phyloP scores from a whole-genome alignment of 2,329 filamentous ascomycete species.

The Incumbomyces delicatus region DNA sequence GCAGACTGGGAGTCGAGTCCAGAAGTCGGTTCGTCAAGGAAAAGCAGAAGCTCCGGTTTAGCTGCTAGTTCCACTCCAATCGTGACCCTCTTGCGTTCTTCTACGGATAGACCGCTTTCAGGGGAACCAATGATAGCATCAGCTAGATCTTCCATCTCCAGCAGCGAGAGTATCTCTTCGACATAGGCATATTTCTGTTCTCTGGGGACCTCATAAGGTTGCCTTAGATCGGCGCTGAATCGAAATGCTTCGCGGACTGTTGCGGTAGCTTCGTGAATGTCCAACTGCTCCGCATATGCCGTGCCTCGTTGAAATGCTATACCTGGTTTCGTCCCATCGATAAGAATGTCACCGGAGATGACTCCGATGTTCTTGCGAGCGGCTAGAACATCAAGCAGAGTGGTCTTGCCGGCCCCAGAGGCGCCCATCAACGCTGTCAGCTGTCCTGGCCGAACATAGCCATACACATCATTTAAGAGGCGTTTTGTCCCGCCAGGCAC shows the following conservation, averaged over 20 bases:
- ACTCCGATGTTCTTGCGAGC: slow-evolving; percentile 56
- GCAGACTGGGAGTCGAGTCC: slow-evolving; percentile 61
- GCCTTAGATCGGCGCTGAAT: slow-evolving; percentile 56
- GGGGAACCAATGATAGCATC: slow-evolving; percentile 56
- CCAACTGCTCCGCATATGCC: slow-evolving; percentile 56
- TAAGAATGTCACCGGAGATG: slow-evolving; percentile 52
- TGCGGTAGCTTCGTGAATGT: slow-evolving; percentile 52
- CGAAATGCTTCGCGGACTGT: slow-evolving; percentile 57
- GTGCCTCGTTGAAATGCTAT: slow-evolving; percentile 54
- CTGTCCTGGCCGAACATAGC: slow-evolving; percentile 41
- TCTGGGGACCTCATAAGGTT: slow-evolving; percentile 48
- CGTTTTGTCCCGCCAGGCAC: slow-evolving; percentile 36
- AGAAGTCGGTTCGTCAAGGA: slow-evolving; percentile 54
- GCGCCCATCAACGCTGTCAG: slow-evolving; percentile 44
- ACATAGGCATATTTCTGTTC: slow-evolving; percentile 57
- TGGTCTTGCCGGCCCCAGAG: slow-evolving; percentile 73
- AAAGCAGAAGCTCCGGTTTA: slow-evolving; percentile 51
- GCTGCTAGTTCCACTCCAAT: slow-evolving; percentile 54
- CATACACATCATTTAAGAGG: slow-evolving; percentile 38
- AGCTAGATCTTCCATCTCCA: slow-evolving; percentile 57
- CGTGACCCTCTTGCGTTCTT: slow-evolving; percentile 41
- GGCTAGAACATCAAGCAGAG: slow-evolving; percentile 67
- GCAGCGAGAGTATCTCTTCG: slow-evolving; percentile 53
- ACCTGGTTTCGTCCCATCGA: slow-evolving; percentile 50
- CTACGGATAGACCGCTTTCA: slow-evolving; percentile 50